A percentile compares a stretch with the other conserved stretches of the same genome.
Evolutionary conservation across 2,329 filamentous ascomycete species (phyloP).

Genomic region (Talaromyces atroroseus): DNA sequence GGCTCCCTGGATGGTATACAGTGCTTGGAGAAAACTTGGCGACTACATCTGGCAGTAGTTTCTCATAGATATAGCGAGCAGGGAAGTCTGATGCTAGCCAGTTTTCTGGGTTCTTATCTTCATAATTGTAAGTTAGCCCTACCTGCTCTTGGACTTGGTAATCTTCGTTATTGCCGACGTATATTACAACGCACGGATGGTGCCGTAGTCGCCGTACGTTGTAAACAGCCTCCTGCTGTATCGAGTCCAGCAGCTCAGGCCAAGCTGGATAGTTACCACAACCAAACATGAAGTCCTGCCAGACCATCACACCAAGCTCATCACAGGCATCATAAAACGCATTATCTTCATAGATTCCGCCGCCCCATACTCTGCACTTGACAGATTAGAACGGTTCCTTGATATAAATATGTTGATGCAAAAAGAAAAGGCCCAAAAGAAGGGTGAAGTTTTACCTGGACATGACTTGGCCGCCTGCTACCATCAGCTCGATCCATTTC

Average conservation of each 20-base stretch:
- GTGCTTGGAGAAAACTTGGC: conserved; percentile 58
- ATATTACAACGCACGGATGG: conserved; percentile 82
- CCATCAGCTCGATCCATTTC: conserved; percentile 57
- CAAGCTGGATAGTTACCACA: conserved; percentile 64
- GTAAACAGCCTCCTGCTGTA: conserved; percentile 60
- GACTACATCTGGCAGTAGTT: conserved; percentile 65
- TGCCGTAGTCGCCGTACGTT: conserved; percentile 69
- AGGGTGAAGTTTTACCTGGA: conserved; percentile 5
- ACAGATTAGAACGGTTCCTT: background rate
- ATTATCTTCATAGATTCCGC: conserved; percentile 69
- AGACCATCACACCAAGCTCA: conserved; percentile 64
- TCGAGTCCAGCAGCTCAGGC: conserved; percentile 57
- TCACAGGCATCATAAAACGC: conserved; percentile 65
- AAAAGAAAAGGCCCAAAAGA: background rate
- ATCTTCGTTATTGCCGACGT: conserved; percentile 92
- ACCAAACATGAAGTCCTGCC: conserved; percentile 74
- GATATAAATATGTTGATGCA: background rate
- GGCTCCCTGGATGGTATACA: conserved; percentile 28
- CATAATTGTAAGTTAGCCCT: conserved; percentile 69
- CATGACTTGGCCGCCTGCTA: conserved; percentile 59
- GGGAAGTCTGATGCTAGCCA: conserved; percentile 89
- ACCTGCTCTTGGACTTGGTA: conserved; percentile 77
- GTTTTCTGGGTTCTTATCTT: conserved; percentile 71
- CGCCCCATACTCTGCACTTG: conserved; percentile 55
- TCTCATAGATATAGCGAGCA: conserved; percentile 81